Base-by-base conservation (phyloP, 2,329 filamentous ascomycete genomes). In the Ceratocystis alfenasii region DNA sequence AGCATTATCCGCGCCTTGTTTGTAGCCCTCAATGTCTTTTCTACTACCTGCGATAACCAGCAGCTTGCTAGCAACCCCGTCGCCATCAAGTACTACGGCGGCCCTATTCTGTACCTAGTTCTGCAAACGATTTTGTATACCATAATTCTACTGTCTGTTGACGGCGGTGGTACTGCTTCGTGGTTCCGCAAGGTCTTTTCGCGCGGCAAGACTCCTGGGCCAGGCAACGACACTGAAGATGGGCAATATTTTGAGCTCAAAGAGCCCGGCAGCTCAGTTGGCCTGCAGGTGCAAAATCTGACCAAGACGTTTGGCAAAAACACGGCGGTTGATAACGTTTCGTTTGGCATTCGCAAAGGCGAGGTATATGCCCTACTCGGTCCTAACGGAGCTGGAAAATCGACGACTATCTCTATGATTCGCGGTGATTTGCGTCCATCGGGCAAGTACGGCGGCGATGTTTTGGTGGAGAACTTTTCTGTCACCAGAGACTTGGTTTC, bases 301-400 rank as follows among this genome's bases (percentile, higher is more conserved):
- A 90, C 86, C 41, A 96, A 96, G 74, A 80, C 82, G 0, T 96
- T 96, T 70, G 83, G 85, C 15, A 81, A 81, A 68, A 87, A 87
- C 70, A 84, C 86, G 0, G 92, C 90, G 2, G 90, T 96, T n/a
- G 87, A 95, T 70, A 89, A 96, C 71, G 83, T 95, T 53, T 89
- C 87, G 0, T 96, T 96, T 71, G 87, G 87, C 20, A 87, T 96
- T 41, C 82, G 83, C 17, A 84, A 83, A 62, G 87, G 89, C 62
- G 88, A 96, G 73, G 88, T 95, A 0, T 96, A 95, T 75, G 91
- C 91, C 0, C 80, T 96, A 0, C 81, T 97, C 0, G 92, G 92
- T 0, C 91, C 92, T 17, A 96, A 96, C 72, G 91, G 92, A 28
- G 93, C 92, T 1, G 92, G 92, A 66, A 96, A 96, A 72, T 90